Conservation (phyloP, 2,329 filamentous ascomycete species). For the Aureobasidium uvarum region DNA sequence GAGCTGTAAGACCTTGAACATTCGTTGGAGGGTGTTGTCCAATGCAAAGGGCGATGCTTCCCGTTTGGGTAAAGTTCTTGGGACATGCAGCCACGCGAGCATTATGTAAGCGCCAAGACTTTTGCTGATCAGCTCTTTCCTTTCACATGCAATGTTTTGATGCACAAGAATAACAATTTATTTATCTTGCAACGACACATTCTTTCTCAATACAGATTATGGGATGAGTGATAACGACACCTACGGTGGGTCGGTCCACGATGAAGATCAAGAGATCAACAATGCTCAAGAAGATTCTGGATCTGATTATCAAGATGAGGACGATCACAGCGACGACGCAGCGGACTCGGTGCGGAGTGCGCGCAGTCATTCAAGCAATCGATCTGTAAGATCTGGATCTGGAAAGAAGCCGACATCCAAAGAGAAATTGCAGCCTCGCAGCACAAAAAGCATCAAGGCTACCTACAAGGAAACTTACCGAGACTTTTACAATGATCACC, state of each 20-base stretch:
- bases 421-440: neutral
- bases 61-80: neutral
- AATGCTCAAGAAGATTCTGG: neutral
- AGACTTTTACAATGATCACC: slow-evolving; percentile 56
- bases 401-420: neutral
- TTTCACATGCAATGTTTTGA: slow-evolving; percentile 19
- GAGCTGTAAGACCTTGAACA: neutral
- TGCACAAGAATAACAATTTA: neutral
- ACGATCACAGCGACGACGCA: slow-evolving; percentile 5
- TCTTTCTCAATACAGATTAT: neutral
- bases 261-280: neutral
- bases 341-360: slow-evolving; percentile 1
- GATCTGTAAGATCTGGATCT: neutral
- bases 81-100: neutral
- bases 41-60: neutral
- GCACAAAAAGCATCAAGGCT: neutral
- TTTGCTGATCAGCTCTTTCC: neutral
- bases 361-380: neutral
- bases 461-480: slow-evolving; percentile 41
- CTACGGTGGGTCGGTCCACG: slow-evolving; percentile 10
- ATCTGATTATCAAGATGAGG: slow-evolving; percentile 16
- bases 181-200: neutral
- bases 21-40: neutral
- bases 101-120: slow-evolving; percentile 23
- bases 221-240: slow-evolving; percentile 25